These are phyloP conservation scores for Colletotrichum gloeosporioides DNA, from an alignment of 2,329 filamentous ascomycete species.

Conservation along the genomic window DNA sequence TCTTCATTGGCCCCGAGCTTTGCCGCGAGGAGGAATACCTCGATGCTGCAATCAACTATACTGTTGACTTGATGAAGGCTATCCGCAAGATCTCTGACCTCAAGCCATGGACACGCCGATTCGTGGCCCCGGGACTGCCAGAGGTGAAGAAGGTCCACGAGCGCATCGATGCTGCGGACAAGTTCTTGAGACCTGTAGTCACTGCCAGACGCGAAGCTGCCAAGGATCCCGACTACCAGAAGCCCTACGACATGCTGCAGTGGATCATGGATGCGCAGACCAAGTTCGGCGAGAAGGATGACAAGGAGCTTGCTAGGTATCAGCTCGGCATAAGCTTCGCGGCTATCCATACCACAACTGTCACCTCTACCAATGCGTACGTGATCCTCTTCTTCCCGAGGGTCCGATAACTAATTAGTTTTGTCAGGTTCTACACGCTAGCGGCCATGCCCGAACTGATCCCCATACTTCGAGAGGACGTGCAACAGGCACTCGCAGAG, in stretches of 20 bases:
- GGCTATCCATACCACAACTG: slow-evolving; percentile 57
- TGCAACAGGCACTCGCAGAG: slow-evolving; percentile 39
- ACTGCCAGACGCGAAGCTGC: slow-evolving; percentile 28
- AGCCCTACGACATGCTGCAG: slow-evolving; percentile 53
- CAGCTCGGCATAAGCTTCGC: slow-evolving; percentile 52
- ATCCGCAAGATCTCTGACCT: slow-evolving; percentile 28
- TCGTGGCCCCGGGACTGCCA: slow-evolving; percentile 35
- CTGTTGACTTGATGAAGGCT: slow-evolving; percentile 44
- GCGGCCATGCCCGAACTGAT: slow-evolving; percentile 54
- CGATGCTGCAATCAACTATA: slow-evolving; percentile 53
- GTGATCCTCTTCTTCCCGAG: neutral
- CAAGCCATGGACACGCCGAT: slow-evolving; percentile 35
- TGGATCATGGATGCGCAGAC: slow-evolving; percentile 47
- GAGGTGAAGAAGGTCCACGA: slow-evolving; percentile 36
- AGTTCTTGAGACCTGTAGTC: slow-evolving; percentile 42
- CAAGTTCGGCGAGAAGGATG: slow-evolving; percentile 34
- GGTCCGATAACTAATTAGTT: no score
- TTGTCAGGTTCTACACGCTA: slow-evolving; percentile 56
- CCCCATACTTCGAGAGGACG: slow-evolving; percentile 57
- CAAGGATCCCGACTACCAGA: slow-evolving; percentile 22
- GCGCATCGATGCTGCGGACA: slow-evolving; percentile 35
- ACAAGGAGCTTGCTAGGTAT: slow-evolving; percentile 42
- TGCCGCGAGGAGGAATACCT: slow-evolving; percentile 50
- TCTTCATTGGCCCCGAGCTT: slow-evolving; percentile 53
- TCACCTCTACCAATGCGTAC: slow-evolving; percentile 48